These are phyloP conservation scores for Sechiopsis laciniata DNA, from an alignment of 306 rosid genomes.

Conservation along the genomic window DNA sequence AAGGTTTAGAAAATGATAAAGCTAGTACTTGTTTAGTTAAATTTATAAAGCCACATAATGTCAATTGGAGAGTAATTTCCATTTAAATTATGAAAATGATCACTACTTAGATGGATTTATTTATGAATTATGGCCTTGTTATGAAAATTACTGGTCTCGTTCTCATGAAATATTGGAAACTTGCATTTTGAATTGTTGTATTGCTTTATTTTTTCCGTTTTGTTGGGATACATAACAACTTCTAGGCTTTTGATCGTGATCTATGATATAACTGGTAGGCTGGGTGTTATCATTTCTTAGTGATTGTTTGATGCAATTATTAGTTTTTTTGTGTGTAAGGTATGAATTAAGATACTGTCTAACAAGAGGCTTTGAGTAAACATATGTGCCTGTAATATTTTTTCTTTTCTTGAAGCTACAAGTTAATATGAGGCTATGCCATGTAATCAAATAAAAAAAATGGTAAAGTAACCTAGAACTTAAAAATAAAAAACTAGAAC, in stretches of 20 bases:
- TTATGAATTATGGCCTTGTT: not conserved
- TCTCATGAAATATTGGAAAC: slow-evolving; percentile 6
- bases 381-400: not conserved
- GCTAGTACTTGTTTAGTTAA: slow-evolving; percentile 3
- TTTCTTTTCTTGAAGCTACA: not conserved
- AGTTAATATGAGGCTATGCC: not conserved
- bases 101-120: not conserved
- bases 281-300: not conserved
- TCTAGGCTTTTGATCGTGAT: slow-evolving; percentile 7
- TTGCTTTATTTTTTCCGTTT: not conserved
- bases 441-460: not conserved
- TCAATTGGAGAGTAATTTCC: not conserved
- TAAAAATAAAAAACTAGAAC: not conserved
- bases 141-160: slow-evolving; percentile 4
- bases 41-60: not conserved
- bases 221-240: not conserved
- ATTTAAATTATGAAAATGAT: not conserved
- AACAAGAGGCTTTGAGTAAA: not conserved
- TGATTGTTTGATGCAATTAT: not conserved
- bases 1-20: slow-evolving; percentile 15
- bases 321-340: not conserved
- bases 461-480: not conserved
- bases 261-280: slow-evolving; percentile 10
- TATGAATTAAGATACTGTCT: not conserved
- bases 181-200: slow-evolving; percentile 8